Conservation (phyloP, 2,329 filamentous ascomycete species). For the Sarocladium brachiariae region DNA sequence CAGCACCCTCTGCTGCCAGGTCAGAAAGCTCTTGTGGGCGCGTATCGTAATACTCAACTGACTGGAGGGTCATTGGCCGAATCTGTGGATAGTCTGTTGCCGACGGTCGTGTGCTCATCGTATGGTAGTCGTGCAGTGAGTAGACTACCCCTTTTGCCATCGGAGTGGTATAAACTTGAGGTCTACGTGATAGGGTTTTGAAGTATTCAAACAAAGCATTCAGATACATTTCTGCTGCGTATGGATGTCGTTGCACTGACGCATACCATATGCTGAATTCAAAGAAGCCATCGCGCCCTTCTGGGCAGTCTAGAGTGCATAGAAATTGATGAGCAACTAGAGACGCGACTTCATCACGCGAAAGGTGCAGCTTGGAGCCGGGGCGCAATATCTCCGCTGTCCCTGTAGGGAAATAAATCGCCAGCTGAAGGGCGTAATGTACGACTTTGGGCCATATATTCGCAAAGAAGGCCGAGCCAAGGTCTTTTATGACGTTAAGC, state of each 20-base stretch:
- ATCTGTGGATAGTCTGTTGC: not conserved
- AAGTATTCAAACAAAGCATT: slow-evolving; percentile 24
- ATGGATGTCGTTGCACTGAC: slow-evolving; percentile 23
- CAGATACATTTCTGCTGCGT: slow-evolving; percentile 24
- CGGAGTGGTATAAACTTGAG: too few species aligned
- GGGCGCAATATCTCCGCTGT: slow-evolving; percentile 15
- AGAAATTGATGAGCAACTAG: slow-evolving; percentile 27
- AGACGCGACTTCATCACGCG: slow-evolving; percentile 20
- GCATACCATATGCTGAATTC: slow-evolving; percentile 28
- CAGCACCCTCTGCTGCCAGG: slow-evolving; percentile 20
- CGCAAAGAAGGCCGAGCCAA: slow-evolving; percentile 11
- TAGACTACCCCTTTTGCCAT: too few species aligned
- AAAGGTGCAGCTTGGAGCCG: slow-evolving; percentile 14
- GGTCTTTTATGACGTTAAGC: slow-evolving; percentile 9
- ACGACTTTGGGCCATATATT: slow-evolving; percentile 19
- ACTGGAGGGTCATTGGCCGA: slow-evolving; percentile 12
- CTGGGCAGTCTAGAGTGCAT: slow-evolving; percentile 16
- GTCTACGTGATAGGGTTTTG: too few species aligned
- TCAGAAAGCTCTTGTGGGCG: slow-evolving; percentile 15
- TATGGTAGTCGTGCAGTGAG: slow-evolving; percentile 13
- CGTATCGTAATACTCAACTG: slow-evolving; percentile 19
- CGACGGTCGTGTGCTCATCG: not conserved
- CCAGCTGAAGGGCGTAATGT: slow-evolving; percentile 16
- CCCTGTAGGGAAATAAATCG: slow-evolving; percentile 16
- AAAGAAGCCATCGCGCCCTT: slow-evolving; percentile 21